A percentile compares a stretch with the other conserved stretches of the same genome.
phyloP scores from a whole-genome alignment of 2,329 filamentous ascomycete genomes.

The Talaromyces sp. region DNA sequence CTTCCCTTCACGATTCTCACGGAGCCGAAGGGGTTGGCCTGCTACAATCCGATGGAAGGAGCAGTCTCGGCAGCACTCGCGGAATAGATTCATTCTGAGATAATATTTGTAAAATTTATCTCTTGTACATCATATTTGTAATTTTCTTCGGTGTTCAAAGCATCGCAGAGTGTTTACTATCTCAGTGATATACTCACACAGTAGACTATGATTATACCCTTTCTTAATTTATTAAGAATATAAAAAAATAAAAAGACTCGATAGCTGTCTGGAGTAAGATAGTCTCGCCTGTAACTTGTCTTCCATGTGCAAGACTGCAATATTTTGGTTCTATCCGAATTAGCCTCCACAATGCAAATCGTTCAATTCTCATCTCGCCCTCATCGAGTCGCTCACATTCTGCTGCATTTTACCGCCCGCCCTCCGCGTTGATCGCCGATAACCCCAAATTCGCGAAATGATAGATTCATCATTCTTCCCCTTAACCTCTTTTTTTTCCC shows the following conservation, averaged over 20 bases:
- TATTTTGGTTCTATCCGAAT: too few species aligned
- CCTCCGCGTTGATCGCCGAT: background rate
- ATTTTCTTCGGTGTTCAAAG: background rate
- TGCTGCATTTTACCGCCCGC: background rate
- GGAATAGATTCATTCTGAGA: constrained; percentile 33
- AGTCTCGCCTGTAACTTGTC: too few species aligned
- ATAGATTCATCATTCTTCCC: too few species aligned
- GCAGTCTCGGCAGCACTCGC: constrained; percentile 36
- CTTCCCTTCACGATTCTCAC: constrained; percentile 27
- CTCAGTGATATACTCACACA: background rate
- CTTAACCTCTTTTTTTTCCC: background rate
- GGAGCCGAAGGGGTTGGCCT: constrained; percentile 41
- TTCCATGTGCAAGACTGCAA: too few species aligned
- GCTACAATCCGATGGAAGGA: constrained; percentile 38
- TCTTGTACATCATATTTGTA: background rate
- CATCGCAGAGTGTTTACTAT: background rate
- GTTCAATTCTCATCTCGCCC: too few species aligned
- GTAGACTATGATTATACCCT: background rate
- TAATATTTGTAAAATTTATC: background rate
- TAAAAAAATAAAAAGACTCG: background rate
- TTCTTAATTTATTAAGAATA: too few species aligned
- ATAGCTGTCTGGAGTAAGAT: too few species aligned
- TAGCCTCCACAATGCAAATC: background rate
- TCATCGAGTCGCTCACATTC: background rate
- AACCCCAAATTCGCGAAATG: background rate